Conservation (phyloP, 2,329 filamentous ascomycete genomes). For the Arthrobotrys sphaeroides region DNA sequence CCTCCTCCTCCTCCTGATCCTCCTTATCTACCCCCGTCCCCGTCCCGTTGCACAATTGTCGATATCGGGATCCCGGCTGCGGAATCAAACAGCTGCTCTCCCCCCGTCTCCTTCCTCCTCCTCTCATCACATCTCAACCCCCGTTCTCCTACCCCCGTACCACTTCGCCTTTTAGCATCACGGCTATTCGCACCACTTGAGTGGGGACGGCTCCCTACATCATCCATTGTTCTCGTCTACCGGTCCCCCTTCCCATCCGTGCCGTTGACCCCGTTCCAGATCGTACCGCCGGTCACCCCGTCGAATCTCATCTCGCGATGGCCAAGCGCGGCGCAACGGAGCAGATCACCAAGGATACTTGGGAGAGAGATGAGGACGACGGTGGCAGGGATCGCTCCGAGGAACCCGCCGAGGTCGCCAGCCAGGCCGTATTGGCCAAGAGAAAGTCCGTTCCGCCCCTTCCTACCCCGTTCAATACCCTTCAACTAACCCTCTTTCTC, state of each 20-base stretch:
- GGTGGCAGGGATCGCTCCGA: conserved; percentile 43
- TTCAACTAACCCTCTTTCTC: not conserved
- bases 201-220: not conserved
- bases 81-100: not conserved
- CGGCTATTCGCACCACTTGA: too few species aligned
- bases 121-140: too few species aligned
- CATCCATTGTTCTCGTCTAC: not conserved
- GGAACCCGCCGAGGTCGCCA: conserved; percentile 44
- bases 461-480: not conserved
- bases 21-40: conserved; percentile 1
- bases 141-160: too few species aligned
- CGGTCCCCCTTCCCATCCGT: not conserved
- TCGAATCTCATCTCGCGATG: conserved; percentile 5
- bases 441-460: conserved; percentile 31
- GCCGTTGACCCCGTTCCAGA: not conserved
- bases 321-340: conserved; percentile 51
- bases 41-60: not conserved
- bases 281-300: not conserved
- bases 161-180: too few species aligned
- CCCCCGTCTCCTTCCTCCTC: too few species aligned
- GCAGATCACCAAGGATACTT: conserved; percentile 52
- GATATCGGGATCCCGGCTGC: not conserved
- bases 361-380: conserved; percentile 46
- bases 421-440: conserved; percentile 32
- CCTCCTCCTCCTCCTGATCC: conserved; percentile 12